Evolutionary conservation across 495 filamentous ascomycete species (phyloP).

Genomic region (Neurospora sp.): DNA sequence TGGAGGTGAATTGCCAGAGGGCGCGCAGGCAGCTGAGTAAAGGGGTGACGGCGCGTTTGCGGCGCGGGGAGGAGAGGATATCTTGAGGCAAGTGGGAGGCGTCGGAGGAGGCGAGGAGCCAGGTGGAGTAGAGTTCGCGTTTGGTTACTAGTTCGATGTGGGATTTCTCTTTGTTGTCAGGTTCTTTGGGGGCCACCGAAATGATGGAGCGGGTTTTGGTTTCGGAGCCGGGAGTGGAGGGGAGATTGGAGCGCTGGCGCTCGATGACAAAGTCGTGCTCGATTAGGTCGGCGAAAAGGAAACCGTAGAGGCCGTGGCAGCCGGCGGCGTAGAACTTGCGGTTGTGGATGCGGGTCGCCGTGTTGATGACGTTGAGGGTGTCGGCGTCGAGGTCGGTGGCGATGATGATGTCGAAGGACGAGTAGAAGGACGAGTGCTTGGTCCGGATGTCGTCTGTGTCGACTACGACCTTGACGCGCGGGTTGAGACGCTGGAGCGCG

Average conservation of each 20-base stretch:
- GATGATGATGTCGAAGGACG: conserved; percentile 74
- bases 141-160: conserved; percentile 74
- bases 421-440: conserved; percentile 62
- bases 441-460: conserved; percentile 53
- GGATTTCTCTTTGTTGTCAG: conserved; percentile 36
- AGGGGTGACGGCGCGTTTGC: conserved; percentile 65
- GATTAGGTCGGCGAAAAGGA: conserved; percentile 86
- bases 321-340: conserved; percentile 82
- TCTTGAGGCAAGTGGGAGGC: conserved; percentile 63
- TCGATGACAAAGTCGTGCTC: conserved; percentile 80
- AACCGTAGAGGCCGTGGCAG: conserved; percentile 86
- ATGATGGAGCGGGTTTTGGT: conserved; percentile 69
- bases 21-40: conserved; percentile 73
- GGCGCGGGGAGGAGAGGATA: conserved; percentile 51
- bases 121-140: conserved; percentile 75
- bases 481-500: conserved; percentile 76
- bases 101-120: conserved; percentile 61
- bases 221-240: conserved; percentile 54
- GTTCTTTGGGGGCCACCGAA: conserved; percentile 58
- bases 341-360: conserved; percentile 61
- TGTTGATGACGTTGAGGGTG: conserved; percentile 68
- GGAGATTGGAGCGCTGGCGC: conserved; percentile 66
- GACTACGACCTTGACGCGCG: conserved; percentile 67
- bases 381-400: conserved; percentile 77
- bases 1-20: conserved; percentile 65